phyloP scores from a whole-genome alignment of 2,329 filamentous ascomycete species.

The Cladophialophora exuberans region DNA sequence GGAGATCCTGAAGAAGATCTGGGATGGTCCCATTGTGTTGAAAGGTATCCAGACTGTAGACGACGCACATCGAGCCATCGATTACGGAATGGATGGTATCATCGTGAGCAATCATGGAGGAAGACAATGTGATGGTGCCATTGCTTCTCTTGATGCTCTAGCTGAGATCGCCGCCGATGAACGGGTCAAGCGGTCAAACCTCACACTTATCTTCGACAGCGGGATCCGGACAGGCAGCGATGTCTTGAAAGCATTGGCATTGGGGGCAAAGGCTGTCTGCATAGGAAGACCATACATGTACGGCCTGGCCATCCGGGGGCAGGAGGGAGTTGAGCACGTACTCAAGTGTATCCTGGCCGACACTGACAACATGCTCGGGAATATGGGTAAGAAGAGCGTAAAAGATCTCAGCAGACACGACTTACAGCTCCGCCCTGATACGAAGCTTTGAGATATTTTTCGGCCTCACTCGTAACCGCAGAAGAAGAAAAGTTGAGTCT shows the following conservation, averaged over 20 bases:
- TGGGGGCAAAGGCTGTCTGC: conserved; percentile 62
- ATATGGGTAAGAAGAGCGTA: conserved; percentile 32
- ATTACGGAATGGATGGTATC: conserved; percentile 54
- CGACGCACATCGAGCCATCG: conserved; percentile 51
- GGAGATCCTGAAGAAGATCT: conserved; percentile 57
- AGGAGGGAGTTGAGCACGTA: conserved; percentile 57
- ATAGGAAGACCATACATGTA: conserved; percentile 63
- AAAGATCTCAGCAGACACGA: conserved; percentile 30
- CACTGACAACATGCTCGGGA: conserved; percentile 33
- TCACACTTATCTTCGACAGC: conserved; percentile 56
- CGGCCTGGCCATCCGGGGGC: conserved; percentile 58
- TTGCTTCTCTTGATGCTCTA: conserved; percentile 57
- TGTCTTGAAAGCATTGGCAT: conserved; percentile 54
- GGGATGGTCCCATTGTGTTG: conserved; percentile 65
- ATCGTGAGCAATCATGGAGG: conserved; percentile 58
- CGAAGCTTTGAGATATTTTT: conserved; percentile 24
- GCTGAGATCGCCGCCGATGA: conserved; percentile 62
- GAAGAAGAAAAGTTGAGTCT: background rate
- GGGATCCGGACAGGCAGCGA: conserved; percentile 55
- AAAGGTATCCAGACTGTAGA: conserved; percentile 61
- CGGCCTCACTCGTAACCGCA: background rate
- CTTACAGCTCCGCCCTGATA: conserved; percentile 26
- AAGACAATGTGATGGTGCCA: conserved; percentile 56
- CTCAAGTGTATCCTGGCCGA: conserved; percentile 56
- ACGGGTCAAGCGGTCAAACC: conserved; percentile 34